These are phyloP conservation scores for Musa balbisiana DNA, from an alignment of 202 grass and related monocot species.

Conservation along the genomic window DNA sequence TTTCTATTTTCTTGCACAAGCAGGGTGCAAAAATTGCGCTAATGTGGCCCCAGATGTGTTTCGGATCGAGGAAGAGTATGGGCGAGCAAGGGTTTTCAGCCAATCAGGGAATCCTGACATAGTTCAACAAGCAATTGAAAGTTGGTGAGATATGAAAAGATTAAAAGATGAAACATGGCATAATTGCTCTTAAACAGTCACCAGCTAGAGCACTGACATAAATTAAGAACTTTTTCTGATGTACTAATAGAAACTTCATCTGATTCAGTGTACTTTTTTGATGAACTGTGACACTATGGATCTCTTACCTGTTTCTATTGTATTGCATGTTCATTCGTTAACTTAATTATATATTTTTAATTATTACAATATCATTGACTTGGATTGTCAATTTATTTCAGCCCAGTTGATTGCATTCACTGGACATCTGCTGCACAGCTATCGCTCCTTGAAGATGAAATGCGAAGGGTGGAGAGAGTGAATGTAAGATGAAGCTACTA, in stretches of 20 bases:
- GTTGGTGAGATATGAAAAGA: conserved; percentile 46
- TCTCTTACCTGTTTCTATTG: background rate
- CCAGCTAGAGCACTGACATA: too few species aligned
- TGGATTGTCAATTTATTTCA: conserved; percentile 27
- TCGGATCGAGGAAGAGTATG: conserved; percentile 78
- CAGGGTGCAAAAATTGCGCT: conserved; percentile 97
- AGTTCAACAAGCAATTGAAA: conserved; percentile 82
- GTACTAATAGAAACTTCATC: too few species aligned
- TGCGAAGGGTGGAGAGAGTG: conserved; percentile 92
- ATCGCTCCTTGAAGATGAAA: conserved; percentile 96
- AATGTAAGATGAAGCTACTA: conserved; percentile 44
- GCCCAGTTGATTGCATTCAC: conserved; percentile 95
- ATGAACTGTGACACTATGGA: too few species aligned
- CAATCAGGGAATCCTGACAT: conserved; percentile 55
- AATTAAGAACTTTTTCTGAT: too few species aligned
- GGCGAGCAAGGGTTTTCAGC: conserved; percentile 71
- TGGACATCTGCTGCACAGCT: conserved; percentile 92
- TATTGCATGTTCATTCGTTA: too few species aligned
- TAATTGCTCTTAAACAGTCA: background rate
- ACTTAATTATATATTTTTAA: background rate
- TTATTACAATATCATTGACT: background rate
- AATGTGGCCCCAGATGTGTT: conserved; percentile 79
- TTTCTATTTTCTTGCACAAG: conserved; percentile 16
- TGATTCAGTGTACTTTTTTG: too few species aligned
- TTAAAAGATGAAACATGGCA: background rate